Evolutionary conservation across 345 rosid species (phyloP).

Genomic region (Diplotaxis tenuifolia): DNA sequence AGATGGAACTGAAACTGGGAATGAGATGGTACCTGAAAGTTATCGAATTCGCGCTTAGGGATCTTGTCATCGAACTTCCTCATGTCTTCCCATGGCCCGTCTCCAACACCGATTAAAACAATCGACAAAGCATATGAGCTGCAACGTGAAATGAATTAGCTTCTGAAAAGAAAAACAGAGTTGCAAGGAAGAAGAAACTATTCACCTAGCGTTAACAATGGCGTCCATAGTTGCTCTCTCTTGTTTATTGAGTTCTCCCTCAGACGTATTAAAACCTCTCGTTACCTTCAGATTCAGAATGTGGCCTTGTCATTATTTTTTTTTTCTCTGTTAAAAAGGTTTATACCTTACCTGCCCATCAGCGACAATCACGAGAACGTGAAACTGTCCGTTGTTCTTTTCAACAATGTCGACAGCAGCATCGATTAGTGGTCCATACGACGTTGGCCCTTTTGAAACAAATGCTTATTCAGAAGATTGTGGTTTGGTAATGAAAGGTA

Average conservation of each 20-base stretch:
- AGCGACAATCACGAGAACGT: constrained; percentile 68
- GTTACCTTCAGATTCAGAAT: constrained; percentile 51
- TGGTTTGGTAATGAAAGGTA: neutral
- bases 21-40: constrained; percentile 55
- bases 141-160: neutral
- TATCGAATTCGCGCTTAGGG: constrained; percentile 67
- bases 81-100: constrained; percentile 88
- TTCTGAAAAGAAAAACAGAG: neutral
- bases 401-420: constrained; percentile 69
- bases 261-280: constrained; percentile 44
- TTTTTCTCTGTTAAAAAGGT: neutral
- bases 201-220: constrained; percentile 62
- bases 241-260: constrained; percentile 54
- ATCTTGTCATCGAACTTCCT: constrained; percentile 69
- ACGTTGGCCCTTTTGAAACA: constrained; percentile 63
- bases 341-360: constrained; percentile 71
- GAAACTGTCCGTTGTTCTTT: constrained; percentile 66
- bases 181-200: neutral
- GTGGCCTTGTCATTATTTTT: neutral
- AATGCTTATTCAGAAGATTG: neutral
- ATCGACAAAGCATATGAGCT: constrained; percentile 67
- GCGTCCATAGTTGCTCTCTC: constrained; percentile 57
- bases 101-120: constrained; percentile 77
- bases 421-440: constrained; percentile 68
- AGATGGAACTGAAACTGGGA: neutral